phyloP scores from a whole-genome alignment of 2,329 filamentous ascomycete genomes.

The Ilyonectria robusta region DNA sequence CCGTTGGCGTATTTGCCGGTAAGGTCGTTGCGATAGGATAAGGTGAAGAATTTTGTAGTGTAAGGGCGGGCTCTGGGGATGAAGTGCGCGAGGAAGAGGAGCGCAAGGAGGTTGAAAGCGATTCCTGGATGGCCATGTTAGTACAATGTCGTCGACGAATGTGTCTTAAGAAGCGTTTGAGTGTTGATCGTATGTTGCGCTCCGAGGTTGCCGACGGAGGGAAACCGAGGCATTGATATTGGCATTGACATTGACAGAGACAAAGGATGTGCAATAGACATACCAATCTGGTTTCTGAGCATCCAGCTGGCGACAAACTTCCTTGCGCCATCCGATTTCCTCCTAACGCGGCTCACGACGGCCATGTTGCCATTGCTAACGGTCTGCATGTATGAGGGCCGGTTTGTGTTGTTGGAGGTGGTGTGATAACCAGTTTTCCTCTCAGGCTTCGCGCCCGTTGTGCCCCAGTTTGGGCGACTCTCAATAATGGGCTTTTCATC shows the following conservation, averaged over 20 bases:
- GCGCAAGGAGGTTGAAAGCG: slow-evolving; percentile 84
- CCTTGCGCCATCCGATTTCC: slow-evolving; percentile 12
- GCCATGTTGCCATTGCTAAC: slow-evolving; percentile 11
- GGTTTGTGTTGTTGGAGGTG: not conserved
- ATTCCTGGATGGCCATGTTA: slow-evolving; percentile 66
- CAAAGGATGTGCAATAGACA: not conserved
- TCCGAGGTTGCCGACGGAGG: not conserved
- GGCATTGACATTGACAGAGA: not conserved
- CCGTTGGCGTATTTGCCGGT: slow-evolving; percentile 81
- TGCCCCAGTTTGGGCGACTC: slow-evolving; percentile 4
- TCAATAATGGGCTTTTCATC: slow-evolving; percentile 13
- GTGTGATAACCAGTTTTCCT: not conserved
- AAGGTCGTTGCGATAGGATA: slow-evolving; percentile 82
- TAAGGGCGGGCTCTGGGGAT: slow-evolving; percentile 83
- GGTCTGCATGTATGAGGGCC: slow-evolving; percentile 16
- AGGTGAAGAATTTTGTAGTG: slow-evolving; percentile 86
- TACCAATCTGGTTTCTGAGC: slow-evolving; percentile 26
- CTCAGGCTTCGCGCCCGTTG: slow-evolving; percentile 13
- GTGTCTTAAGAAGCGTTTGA: not conserved
- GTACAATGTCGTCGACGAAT: not conserved
- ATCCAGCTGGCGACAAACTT: slow-evolving; percentile 16
- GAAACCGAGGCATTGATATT: not conserved
- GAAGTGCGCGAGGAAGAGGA: slow-evolving; percentile 85
- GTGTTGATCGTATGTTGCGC: not conserved
- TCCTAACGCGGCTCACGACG: slow-evolving; percentile 8